Base-by-base conservation (phyloP, 345 rosid genomes). In the Litchi chinensis region DNA sequence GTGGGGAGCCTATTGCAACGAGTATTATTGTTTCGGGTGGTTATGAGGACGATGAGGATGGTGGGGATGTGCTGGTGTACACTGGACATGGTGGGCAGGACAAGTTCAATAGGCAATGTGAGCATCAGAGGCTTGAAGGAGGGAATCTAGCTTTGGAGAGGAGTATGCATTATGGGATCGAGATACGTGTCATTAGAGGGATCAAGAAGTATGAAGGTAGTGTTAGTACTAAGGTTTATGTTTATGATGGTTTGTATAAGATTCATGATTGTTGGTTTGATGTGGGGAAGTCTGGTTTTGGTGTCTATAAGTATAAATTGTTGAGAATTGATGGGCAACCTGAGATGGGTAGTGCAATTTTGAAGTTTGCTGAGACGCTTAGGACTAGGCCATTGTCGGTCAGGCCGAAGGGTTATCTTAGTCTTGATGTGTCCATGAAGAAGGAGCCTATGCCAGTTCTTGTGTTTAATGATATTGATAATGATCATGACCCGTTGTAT, bases 61-160 rank as follows among this genome's bases (percentile, higher is more conserved):
- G 83, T 4, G 97, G 98, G 16, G 95, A 95, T 76, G 81, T 84
- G 54, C 79, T 95, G 60, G 81, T 92, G 0, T 95, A 95, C 71
- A 88, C 95, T 0, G 99, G 99, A 6, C 97, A 93, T 57, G 99
- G 98, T 22, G 98, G 98, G 8, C 94, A 93, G 82, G 98, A 91
- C 71, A 93, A 87, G 83, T 77, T 87, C 44, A 83, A 83, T 40
- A 83, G 77, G 82, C 99, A 93, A 76, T 85, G 88, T 50, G 87
- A 76, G 78, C 85, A 91, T 76, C 99, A 95, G 89, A 93, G 82
- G 89, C 74, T 95, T 22, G 95, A 93, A 83, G 97, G 98, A 52
- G 98, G 98, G 77, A 95, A 95, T 82, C 89, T 90, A 52, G 98
- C 93, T 2, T 67, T 93, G 90, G 94, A 93, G 74, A 84, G 94